A percentile compares a stretch with the other conserved stretches of the same genome.
Conservation (phyloP, 352 stramenopile genomes). For the Phytophthora aleatoria region DNA sequence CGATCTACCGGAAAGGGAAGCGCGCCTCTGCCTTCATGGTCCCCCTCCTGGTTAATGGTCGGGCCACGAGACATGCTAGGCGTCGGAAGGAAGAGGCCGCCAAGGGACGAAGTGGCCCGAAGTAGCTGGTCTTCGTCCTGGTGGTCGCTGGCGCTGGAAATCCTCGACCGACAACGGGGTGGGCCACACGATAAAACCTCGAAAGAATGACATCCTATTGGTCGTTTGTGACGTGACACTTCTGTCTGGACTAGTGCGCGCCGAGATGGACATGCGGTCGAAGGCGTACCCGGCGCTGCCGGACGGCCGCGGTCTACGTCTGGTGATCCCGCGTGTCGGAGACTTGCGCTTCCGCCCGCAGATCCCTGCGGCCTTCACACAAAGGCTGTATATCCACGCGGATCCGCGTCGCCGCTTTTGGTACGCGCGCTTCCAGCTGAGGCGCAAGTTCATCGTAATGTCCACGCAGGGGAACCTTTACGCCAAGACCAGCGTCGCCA, state of each 20-base stretch:
- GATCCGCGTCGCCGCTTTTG: slow-evolving; percentile 43
- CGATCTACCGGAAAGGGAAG: slow-evolving; percentile 21
- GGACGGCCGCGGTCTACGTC: slow-evolving; percentile 35
- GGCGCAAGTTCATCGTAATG: slow-evolving; percentile 80
- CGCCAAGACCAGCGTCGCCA: slow-evolving; percentile 43
- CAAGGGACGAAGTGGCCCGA: slow-evolving; percentile 1
- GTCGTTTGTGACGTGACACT: slow-evolving; percentile 5
- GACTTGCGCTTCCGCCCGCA: slow-evolving; percentile 64
- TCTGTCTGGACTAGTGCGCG: slow-evolving; percentile 8
- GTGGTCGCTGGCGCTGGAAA: background rate
- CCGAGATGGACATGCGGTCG: slow-evolving; percentile 57
- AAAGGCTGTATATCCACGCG: slow-evolving; percentile 60
- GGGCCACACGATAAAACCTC: slow-evolving; percentile 10
- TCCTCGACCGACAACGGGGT: background rate
- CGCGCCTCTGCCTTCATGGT: slow-evolving; percentile 2
- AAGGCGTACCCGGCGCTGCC: slow-evolving; percentile 70
- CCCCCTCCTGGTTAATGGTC: slow-evolving; percentile 31
- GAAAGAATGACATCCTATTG: slow-evolving; percentile 9
- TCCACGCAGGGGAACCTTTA: slow-evolving; percentile 69
- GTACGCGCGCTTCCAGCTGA: slow-evolving; percentile 64
- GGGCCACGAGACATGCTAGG: slow-evolving; percentile 31
- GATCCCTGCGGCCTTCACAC: slow-evolving; percentile 48
- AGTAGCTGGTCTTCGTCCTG: background rate
- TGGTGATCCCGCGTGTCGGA: slow-evolving; percentile 59
- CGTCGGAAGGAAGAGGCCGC: slow-evolving; percentile 3